Evolutionary conservation across 108 stramenopile genomes (phyloP), one percentile per base, ranked within the genome.

Genomic region (Bacterosira constricta): DNA sequence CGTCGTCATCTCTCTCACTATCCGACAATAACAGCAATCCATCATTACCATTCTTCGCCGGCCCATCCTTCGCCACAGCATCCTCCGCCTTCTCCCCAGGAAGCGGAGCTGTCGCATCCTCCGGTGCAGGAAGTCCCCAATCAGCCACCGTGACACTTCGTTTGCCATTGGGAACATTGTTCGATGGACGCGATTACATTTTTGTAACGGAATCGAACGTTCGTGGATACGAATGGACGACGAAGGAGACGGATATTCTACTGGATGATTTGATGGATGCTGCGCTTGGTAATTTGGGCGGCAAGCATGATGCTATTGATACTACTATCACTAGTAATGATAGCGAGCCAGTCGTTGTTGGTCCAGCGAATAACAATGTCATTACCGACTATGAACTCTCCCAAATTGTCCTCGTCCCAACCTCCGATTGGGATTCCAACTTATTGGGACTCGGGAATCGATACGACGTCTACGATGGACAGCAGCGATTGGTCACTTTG

Each of bases 381-480:
- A 61, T 62, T 21, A 45, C 71, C 12, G 83, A 84, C 49, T 84
- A 81, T 38, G 83, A 84, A 57, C 64, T 84, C 2, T 77, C 75
- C 17, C 83, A 85, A 65, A 80, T 85, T 27, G 79, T 80, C 20
- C 76, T 85, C 15, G 80, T 85, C 0, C 80, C 84, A 42, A 85
- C 77, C 23, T 66, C 66, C 37, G 84, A 85, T 39, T 85, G 84
- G 84, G 84, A 85, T 65, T 11, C 58, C 34, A 63, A 44, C 3
- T 0, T 39, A 2, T 46, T 68, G 12, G 84, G 84, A 4, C 36
- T 82, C 9, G 81, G 81, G 7, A 61, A 45, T 41, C 71, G 81
- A 37, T 85, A 82, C 49, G 84, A 85, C 50, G 84, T 85, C 37
- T 70, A 85, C 41, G 84, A 85, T 46, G 84, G 84, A 34, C 84